A percentile compares a stretch with the other conserved stretches of the same genome.
Conservation (phyloP, 1,284 basidiomycete species). For the Cryptococcus maquisensis region DNA sequence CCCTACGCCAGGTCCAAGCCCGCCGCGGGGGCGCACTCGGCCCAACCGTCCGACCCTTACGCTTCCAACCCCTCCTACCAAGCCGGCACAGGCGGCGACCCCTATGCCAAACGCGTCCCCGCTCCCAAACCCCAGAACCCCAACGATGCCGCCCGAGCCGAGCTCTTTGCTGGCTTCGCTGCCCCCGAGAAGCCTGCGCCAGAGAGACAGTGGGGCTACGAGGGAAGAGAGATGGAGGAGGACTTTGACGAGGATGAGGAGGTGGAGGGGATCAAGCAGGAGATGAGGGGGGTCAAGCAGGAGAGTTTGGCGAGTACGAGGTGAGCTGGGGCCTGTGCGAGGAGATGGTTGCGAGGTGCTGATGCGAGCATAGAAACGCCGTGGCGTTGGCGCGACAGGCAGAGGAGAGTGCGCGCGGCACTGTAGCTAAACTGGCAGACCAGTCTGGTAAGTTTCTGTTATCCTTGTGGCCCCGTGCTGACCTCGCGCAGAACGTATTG, state of each 20-base stretch:
- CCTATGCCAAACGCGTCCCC: constrained; percentile 23
- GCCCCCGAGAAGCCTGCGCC: constrained; percentile 47
- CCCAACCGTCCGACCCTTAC: constrained; percentile 35
- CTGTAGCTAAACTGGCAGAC: constrained; percentile 79
- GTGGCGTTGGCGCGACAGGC: constrained; percentile 88
- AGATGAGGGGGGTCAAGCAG: constrained; percentile 86
- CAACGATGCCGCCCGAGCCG: constrained; percentile 63
- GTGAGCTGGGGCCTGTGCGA: constrained; percentile 16
- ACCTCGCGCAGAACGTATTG: constrained; percentile 57
- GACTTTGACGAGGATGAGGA: constrained; percentile 83
- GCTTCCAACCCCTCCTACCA: constrained; percentile 8
- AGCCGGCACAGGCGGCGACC: constrained; percentile 48
- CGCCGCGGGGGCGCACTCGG: not conserved
- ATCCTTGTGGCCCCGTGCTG: not conserved
- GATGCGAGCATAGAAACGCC: constrained; percentile 60
- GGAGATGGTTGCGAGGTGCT: not conserved
- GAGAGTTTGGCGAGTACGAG: constrained; percentile 85
- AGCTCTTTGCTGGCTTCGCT: constrained; percentile 47
- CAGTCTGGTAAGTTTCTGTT: constrained; percentile 71
- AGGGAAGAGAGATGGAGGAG: constrained; percentile 53
- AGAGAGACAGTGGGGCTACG: constrained; percentile 43
- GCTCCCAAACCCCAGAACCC: constrained; percentile 2
- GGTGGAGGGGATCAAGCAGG: constrained; percentile 91
- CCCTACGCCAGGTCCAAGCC: constrained; percentile 24
- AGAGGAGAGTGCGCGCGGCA: constrained; percentile 89